Percentiles rank a stretch among this genome's conserved stretches.
These are phyloP conservation scores for Globisporangium nunn DNA, from an alignment of 352 stramenopile genomes.

Conservation along the genomic window DNA sequence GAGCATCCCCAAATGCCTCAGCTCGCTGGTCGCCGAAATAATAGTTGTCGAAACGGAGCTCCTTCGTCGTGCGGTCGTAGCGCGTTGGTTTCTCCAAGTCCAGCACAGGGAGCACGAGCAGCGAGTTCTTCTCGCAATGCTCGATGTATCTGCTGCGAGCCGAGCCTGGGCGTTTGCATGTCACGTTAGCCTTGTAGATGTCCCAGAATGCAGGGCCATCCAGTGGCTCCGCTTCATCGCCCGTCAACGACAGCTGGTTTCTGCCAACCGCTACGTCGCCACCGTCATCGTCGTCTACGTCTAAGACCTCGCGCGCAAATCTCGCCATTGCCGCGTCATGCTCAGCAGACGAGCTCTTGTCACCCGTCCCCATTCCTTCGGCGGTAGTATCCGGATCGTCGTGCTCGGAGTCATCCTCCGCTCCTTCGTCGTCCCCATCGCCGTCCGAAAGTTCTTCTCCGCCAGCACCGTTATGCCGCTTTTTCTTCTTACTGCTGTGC, in stretches of 20 bases:
- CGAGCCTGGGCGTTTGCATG: conserved; percentile 35
- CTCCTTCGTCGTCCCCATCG: not conserved
- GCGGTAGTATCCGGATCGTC: not conserved
- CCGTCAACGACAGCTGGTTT: not conserved
- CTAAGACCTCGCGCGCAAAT: conserved; percentile 48
- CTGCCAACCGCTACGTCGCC: not conserved
- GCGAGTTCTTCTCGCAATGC: conserved; percentile 41
- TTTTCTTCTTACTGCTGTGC: not conserved
- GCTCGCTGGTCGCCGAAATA: conserved; percentile 67
- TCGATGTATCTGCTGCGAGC: conserved; percentile 53
- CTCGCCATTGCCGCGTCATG: conserved; percentile 9
- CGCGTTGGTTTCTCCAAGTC: conserved; percentile 40
- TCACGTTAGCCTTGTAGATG: conserved; percentile 42
- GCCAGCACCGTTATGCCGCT: not conserved
- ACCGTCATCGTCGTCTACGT: conserved; percentile 20
- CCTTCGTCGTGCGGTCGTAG: conserved; percentile 32
- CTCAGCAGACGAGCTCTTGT: not conserved
- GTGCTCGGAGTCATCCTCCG: not conserved
- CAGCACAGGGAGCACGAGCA: conserved; percentile 62
- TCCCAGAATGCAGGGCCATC: conserved; percentile 40
- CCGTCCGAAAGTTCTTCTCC: not conserved
- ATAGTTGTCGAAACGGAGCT: conserved; percentile 64
- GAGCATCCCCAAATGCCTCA: conserved; percentile 47
- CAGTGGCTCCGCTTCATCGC: conserved; percentile 1
- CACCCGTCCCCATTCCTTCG: conserved; percentile 1